Evolutionary conservation across 768 basidiomycete genomes (phyloP), one percentile per base, ranked within the genome.

Genomic region (Leccinellum rugosiceps): DNA sequence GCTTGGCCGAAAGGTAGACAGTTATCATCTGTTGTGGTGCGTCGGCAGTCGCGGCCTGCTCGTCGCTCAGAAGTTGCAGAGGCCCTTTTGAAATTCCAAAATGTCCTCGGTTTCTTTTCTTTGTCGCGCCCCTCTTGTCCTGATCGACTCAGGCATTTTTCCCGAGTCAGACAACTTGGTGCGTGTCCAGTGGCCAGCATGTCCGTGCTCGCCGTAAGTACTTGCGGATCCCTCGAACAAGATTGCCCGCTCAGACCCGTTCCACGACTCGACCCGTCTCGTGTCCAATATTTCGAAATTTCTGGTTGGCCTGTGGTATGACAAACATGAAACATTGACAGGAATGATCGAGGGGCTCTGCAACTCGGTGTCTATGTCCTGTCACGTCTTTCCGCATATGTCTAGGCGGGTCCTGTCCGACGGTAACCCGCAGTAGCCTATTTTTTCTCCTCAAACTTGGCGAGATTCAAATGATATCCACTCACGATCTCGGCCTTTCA

Each of bases 321-420:
- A 71, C 61, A 71, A 65, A 67, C 65, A 60, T 78, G 78, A 81
- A 78, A 80, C 79, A 77, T 57, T 52, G 62, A 58, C 67, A 66
- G 63, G 47, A 63, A 52, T 77, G 78, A 80, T 80, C 80, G 77
- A 73, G 67, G 63, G 71, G 62, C 61, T 62, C 50, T 30, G 50
- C 50, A 60, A 62, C 56, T 63, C 61, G 62, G 62, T 58, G 48
- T 57, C 68, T 68, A 65, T 65, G 64, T 57, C 54, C 14, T 50
- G 53, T 62, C 55, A 49, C 34, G 46, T 28, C 17, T 68, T 63
- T 63, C 76, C 73, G 41, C 26, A 76, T 76, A 70, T 74, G 76
- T 75, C 55, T 32, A 75, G 52, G 61, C 35, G 50, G 76, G 64
- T 60, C 81, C 81, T 60, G 59, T 25, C 2, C 14, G 64, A 35